Percentiles rank a stretch among this genome's conserved stretches.
phyloP scores from a whole-genome alignment of 352 stramenopile genomes.

The Saprolegnia diclina region DNA sequence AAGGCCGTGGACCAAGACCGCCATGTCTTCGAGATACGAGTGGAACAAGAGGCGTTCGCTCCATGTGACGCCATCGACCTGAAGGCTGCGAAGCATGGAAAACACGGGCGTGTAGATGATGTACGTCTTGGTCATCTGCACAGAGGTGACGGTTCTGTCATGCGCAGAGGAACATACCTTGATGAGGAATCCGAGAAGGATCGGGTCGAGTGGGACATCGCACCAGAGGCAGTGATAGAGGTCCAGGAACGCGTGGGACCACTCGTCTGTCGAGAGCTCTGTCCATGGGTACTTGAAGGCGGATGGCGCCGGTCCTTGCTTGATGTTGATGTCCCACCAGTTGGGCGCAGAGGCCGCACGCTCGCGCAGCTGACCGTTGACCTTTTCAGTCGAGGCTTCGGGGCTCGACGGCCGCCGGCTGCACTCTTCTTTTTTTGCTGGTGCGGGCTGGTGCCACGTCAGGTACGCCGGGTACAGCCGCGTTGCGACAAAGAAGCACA shows the following conservation, averaged over 20 bases:
- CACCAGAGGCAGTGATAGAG: not conserved
- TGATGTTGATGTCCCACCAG: conserved; percentile 12
- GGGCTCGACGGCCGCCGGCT: conserved; percentile 4
- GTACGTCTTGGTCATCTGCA: conserved; percentile 10
- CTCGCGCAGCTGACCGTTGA: not conserved
- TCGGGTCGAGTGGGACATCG: not conserved
- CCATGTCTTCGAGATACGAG: not conserved
- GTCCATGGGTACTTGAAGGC: not conserved
- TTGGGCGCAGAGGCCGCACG: not conserved
- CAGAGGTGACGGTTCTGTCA: not conserved
- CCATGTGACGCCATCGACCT: not conserved
- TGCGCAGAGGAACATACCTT: not conserved
- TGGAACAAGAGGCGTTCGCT: not conserved
- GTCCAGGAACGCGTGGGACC: not conserved
- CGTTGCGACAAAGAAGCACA: conserved; percentile 6
- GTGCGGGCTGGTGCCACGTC: not conserved
- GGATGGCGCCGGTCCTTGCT: not conserved
- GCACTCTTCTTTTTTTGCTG: not conserved
- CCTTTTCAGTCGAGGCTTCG: not conserved
- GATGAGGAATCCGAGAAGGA: not conserved
- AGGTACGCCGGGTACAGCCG: conserved; percentile 3
- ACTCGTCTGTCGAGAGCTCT: not conserved
- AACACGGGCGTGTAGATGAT: not conserved
- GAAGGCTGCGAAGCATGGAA: not conserved
- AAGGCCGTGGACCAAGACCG: conserved; percentile 3